These are phyloP conservation scores for Penicillium daleae DNA, from an alignment of 495 filamentous ascomycete species.

Conservation along the genomic window DNA sequence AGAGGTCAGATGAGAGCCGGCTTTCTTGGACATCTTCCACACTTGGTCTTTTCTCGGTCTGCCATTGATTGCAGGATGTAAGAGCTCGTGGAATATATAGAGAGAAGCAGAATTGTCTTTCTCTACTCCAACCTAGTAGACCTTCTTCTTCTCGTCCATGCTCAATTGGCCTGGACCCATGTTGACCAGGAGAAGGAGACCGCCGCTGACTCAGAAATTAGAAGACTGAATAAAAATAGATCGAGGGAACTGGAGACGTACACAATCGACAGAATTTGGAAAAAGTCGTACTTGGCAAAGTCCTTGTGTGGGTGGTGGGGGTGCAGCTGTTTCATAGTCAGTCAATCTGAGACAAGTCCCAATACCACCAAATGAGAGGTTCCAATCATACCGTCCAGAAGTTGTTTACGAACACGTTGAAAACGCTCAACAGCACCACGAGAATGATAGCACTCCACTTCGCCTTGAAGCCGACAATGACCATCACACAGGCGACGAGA, in stretches of 20 bases:
- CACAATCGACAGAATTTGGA: slow-evolving; percentile 99
- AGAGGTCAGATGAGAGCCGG: background rate
- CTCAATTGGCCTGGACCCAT: slow-evolving; percentile 97
- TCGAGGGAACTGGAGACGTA: slow-evolving; percentile 46
- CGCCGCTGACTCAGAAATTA: slow-evolving; percentile 60
- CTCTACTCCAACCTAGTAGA: slow-evolving; percentile 66
- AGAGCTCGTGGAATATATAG: slow-evolving; percentile 20
- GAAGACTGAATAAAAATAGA: background rate
- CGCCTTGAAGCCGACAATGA: slow-evolving; percentile 98
- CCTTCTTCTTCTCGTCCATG: slow-evolving; percentile 99
- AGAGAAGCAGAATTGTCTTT: slow-evolving; percentile 9
- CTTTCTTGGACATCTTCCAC: background rate
- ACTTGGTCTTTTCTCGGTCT: background rate
- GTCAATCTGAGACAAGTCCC: slow-evolving; percentile 20
- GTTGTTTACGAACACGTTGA: slow-evolving; percentile 98
- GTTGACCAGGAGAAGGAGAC: slow-evolving; percentile 93
- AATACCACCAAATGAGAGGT: background rate
- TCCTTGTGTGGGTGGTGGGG: slow-evolving; percentile 98
- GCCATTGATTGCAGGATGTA: slow-evolving; percentile 13
- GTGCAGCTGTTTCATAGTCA: slow-evolving; percentile 70
- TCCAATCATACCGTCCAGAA: slow-evolving; percentile 91
- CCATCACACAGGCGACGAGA: slow-evolving; percentile 93
- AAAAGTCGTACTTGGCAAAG: slow-evolving; percentile 99
- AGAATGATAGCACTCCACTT: slow-evolving; percentile 96
- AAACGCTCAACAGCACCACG: slow-evolving; percentile 91